Conservation (phyloP, 805 yeast genomes). For the Candida sanyiensis region DNA sequence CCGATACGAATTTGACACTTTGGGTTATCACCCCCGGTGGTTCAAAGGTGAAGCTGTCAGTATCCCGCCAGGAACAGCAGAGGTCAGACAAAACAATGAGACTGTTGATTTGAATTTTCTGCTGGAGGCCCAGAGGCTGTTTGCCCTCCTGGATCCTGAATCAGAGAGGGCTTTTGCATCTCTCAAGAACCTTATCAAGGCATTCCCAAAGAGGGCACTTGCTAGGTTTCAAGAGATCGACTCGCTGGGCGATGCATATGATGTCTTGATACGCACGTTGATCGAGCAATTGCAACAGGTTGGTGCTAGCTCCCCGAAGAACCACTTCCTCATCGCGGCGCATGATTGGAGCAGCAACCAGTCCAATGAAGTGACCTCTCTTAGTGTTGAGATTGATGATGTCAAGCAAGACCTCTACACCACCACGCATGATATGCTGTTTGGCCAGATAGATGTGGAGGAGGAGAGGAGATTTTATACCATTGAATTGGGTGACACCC, state of each 20-base stretch:
- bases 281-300: conserved; percentile 9
- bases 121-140: conserved; percentile 34
- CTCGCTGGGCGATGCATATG: conserved; percentile 19
- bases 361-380: conserved; percentile 21
- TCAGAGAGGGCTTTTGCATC: conserved; percentile 37
- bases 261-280: conserved; percentile 13
- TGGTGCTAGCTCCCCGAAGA: conserved; percentile 3
- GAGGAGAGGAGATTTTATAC: conserved; percentile 22
- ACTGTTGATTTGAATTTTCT: conserved; percentile 24
- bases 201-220: conserved; percentile 25
- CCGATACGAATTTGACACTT: conserved; percentile 27
- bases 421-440: conserved; percentile 29
- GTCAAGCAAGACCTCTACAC: conserved; percentile 28
- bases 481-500: conserved; percentile 27
- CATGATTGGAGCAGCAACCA: conserved; percentile 3
- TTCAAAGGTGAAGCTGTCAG: conserved; percentile 27
- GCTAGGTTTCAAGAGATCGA: conserved; percentile 14
- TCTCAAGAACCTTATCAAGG: conserved; percentile 26
- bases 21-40: conserved; percentile 37
- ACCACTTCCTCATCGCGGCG: conserved; percentile 10
- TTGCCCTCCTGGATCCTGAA: conserved; percentile 32
- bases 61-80: conserved; percentile 9
- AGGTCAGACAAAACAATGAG: conserved; percentile 21
- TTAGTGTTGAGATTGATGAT: conserved; percentile 31
- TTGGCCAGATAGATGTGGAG: neutral